These are phyloP conservation scores for Eustoma russellianum DNA, from an alignment of 257 asterid species.

Conservation along the genomic window DNA sequence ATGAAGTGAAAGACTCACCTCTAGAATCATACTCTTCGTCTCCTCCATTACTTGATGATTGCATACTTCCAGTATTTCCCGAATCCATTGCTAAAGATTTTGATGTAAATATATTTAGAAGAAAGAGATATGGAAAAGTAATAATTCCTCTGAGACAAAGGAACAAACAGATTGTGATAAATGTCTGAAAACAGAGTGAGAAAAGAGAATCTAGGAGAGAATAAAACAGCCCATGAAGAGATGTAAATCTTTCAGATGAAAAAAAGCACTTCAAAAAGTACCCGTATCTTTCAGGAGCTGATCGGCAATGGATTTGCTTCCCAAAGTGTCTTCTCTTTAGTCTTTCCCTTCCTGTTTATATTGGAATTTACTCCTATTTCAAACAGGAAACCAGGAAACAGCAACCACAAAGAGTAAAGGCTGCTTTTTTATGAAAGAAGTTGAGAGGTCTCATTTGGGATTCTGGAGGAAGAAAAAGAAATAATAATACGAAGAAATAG, in stretches of 20 bases:
- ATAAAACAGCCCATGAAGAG: constrained; percentile 6
- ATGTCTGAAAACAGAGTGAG: background rate
- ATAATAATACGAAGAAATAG: constrained; percentile 4
- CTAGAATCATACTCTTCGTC: constrained; percentile 59
- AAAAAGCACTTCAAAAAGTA: constrained; percentile 15
- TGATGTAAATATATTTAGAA: too few species aligned
- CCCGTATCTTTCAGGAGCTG: constrained; percentile 12
- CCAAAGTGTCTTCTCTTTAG: too few species aligned
- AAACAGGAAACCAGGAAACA: background rate
- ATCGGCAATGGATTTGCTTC: constrained; percentile 6
- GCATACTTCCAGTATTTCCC: constrained; percentile 71
- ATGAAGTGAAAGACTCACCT: constrained; percentile 37
- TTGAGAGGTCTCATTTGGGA: constrained; percentile 33
- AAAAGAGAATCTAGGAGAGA: background rate
- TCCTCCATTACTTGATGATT: constrained; percentile 68
- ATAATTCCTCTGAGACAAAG: too few species aligned
- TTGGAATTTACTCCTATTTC: constrained; percentile 5
- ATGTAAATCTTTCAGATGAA: background rate
- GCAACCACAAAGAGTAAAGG: constrained; percentile 4
- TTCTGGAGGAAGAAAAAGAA: constrained; percentile 1
- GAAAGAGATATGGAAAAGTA: too few species aligned
- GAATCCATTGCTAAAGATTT: constrained; percentile 45
- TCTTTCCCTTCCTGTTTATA: too few species aligned
- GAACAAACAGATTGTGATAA: too few species aligned
- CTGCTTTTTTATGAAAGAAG: constrained; percentile 4